A percentile compares a stretch with the other conserved stretches of the same genome.
These are phyloP conservation scores for Tarenaya hassleriana DNA, from an alignment of 345 rosid genomes.

Conservation along the genomic window DNA sequence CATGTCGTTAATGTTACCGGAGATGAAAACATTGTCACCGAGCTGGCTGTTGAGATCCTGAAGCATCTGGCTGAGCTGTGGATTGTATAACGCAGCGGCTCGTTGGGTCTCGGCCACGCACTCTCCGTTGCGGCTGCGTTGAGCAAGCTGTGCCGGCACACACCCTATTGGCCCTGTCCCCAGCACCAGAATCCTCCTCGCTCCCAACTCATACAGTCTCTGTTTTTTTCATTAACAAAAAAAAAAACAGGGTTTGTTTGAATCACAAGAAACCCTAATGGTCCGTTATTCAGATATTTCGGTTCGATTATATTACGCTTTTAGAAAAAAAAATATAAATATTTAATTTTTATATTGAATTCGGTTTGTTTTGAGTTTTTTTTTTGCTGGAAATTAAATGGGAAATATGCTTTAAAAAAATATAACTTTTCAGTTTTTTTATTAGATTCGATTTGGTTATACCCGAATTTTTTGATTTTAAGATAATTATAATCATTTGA, in stretches of 20 bases:
- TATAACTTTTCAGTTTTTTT: no score
- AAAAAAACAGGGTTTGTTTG: no score
- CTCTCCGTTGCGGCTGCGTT: conserved; percentile 50
- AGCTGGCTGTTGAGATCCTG: conserved; percentile 42
- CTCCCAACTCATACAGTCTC: conserved; percentile 61
- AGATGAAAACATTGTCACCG: conserved; percentile 48
- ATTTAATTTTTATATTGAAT: no score
- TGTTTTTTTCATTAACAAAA: conserved; percentile 16
- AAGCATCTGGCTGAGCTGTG: conserved; percentile 50
- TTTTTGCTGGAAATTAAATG: no score
- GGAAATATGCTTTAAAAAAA: no score
- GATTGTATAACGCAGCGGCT: conserved; percentile 63
- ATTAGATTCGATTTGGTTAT: no score
- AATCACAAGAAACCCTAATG: neutral
- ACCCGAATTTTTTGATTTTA: no score
- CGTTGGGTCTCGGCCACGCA: conserved; percentile 57
- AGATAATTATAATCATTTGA: no score
- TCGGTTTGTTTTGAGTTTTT: no score
- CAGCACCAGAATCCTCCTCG: conserved; percentile 62
- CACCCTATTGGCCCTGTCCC: conserved; percentile 85
- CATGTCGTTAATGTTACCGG: conserved; percentile 29
- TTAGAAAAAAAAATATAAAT: no score
- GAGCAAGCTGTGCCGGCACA: conserved; percentile 62
- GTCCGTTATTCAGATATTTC: neutral
- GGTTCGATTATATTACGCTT: no score